Evolutionary conservation across 169 alveolate species (phyloP).

Genomic region (Eimeria brunetti): DNA sequence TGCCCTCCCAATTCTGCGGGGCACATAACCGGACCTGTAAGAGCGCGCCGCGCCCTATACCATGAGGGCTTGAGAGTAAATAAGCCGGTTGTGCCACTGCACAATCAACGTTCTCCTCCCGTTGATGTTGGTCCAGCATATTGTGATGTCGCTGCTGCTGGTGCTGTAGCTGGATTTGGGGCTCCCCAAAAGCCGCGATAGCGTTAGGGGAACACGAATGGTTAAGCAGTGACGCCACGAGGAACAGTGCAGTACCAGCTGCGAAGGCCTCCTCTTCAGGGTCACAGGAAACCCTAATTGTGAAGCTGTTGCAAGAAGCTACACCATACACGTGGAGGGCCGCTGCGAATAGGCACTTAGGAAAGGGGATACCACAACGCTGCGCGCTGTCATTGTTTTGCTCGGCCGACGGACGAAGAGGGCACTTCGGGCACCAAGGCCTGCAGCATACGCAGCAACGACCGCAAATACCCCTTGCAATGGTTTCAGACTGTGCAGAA

Average conservation of each 20-base stretch:
- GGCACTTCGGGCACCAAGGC: conserved; percentile 34
- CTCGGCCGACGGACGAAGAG: not conserved
- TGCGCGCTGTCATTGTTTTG: not conserved
- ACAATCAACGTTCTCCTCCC: not conserved
- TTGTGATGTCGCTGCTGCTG: conserved; percentile 11
- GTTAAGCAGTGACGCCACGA: conserved; percentile 40
- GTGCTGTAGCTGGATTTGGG: not conserved
- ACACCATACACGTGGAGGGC: conserved; percentile 59
- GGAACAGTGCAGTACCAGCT: conserved; percentile 69
- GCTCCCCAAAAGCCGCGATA: conserved; percentile 27
- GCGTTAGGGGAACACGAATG: conserved; percentile 51
- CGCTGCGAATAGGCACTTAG: conserved; percentile 56
- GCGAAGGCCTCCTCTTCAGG: conserved; percentile 43
- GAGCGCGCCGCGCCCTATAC: conserved; percentile 62
- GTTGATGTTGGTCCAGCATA: not conserved
- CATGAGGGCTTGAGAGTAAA: not conserved
- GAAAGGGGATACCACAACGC: not conserved
- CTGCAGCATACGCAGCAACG: conserved; percentile 41
- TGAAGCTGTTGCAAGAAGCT: conserved; percentile 60
- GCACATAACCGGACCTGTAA: conserved; percentile 32
- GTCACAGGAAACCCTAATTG: conserved; percentile 46
- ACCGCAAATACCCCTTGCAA: not conserved
- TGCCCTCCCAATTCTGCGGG: not conserved
- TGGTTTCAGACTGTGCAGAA: not conserved
- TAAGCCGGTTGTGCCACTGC: not conserved